A percentile compares a stretch with the other conserved stretches of the same genome.
These are phyloP conservation scores for Hypoxylon sp. DNA, from an alignment of 2,329 filamentous ascomycete species.

Conservation along the genomic window DNA sequence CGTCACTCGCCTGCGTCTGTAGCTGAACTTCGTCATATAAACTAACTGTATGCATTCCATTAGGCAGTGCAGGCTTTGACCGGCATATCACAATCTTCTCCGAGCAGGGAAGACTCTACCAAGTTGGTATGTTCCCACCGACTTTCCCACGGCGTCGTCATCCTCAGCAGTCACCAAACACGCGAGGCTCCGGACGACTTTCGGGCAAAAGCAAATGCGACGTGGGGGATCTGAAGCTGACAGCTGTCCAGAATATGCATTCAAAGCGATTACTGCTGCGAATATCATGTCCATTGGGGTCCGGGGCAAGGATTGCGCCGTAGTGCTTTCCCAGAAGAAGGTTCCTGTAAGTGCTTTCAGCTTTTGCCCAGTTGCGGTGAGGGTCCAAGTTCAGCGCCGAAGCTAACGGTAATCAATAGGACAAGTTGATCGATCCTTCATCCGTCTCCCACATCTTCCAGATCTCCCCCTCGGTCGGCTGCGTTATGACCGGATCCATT, in stretches of 20 bases:
- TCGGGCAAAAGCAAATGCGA: conserved; percentile 28
- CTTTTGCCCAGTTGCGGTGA: conserved; percentile 33
- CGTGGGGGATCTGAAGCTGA: conserved; percentile 44
- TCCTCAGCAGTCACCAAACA: conserved; percentile 23
- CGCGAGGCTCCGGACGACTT: conserved; percentile 1
- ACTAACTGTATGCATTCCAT: conserved; percentile 47
- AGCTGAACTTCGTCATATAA: conserved; percentile 29
- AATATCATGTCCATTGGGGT: conserved; percentile 99
- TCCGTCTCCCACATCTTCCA: conserved; percentile 98
- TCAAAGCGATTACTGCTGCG: conserved; percentile 99
- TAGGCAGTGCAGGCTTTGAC: conserved; percentile 91
- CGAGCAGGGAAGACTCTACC: conserved; percentile 96
- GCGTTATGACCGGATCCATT: conserved; percentile 98
- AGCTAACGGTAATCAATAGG: conserved; percentile 67
- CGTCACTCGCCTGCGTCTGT: conserved; percentile 23
- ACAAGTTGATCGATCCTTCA: conserved; percentile 97
- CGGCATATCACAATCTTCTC: conserved; percentile 99
- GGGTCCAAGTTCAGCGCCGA: conserved; percentile 38
- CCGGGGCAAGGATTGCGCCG: conserved; percentile 95
- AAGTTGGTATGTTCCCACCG: conserved; percentile 86
- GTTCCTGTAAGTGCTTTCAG: conserved; percentile 80
- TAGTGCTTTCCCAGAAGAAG: conserved; percentile 99
- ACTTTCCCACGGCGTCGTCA: conserved; percentile 27
- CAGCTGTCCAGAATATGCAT: conserved; percentile 87
- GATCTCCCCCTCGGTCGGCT: conserved; percentile 94